Base-by-base conservation (phyloP, 768 basidiomycete genomes). In the Boletus edulis region DNA sequence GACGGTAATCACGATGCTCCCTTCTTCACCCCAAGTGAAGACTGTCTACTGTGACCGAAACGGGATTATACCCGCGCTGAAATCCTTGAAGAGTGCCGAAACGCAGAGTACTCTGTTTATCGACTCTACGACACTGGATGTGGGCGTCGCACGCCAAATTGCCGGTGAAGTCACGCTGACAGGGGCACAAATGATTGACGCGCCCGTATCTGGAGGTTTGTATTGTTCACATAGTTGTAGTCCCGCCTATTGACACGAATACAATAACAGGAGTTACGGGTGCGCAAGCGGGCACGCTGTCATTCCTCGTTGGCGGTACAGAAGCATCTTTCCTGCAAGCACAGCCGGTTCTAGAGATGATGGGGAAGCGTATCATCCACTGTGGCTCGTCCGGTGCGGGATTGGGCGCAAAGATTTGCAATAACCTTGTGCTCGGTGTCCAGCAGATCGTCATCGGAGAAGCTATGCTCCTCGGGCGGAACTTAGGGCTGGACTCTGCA, bases 191-290 rank as follows among this genome's bases (percentile, higher is more conserved):
- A 93, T 97, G 84, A 78, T 97, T 20, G 95, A 98, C 67, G 94
- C 95, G 6, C 95, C 95, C 3, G 94, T 98, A 1, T 94, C 92
- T 46, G 95, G 95, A 52, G 94, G 92, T 89, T 67, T 51, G 83
- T 71, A 39, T 46, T 52, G 15, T 42, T 51, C 27, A 17, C 18
- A 48, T 49, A 46, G 29, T 51, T 38, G 29, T 27, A 44, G 42
- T n/a, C 10, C 24, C 51, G 47, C 15, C 29, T 29, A 5, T 9
- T 38, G 34, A 32, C 29, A 35, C 66, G 43, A 62, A 41, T 31
- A 8, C 42, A 40, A 40, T 43, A 35, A 48, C 57, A 91, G 89
- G 93, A 34, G 91, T 93, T 11, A 76, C 87, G 14, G 95, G 93
- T 31, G 95, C 95, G 11, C 85, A 86, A 67, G 90, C 89, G 15